Percentiles rank a stretch among this genome's conserved stretches.
Conservation (phyloP, 169 alveolate species). For the Eimeria sp. region DNA sequence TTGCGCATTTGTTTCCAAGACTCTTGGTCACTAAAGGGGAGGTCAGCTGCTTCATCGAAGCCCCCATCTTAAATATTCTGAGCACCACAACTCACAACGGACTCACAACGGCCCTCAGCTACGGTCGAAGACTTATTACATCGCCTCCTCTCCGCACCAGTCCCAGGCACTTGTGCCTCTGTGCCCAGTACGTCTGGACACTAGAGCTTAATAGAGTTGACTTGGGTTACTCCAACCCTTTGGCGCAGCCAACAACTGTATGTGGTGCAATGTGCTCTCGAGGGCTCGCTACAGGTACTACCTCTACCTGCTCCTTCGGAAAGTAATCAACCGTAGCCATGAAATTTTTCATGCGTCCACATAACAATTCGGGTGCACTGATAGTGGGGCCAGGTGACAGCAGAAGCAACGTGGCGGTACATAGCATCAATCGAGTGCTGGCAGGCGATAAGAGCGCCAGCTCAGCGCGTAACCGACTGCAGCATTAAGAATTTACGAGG, state of each 20-base stretch:
- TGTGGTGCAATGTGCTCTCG: too few species aligned
- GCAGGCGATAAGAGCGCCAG: background rate
- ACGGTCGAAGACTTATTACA: background rate
- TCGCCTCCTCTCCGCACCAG: too few species aligned
- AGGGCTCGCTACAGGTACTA: background rate
- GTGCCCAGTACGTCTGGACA: too few species aligned
- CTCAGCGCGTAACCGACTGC: too few species aligned
- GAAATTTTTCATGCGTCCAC: background rate
- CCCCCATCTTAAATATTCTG: background rate
- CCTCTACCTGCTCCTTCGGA: background rate
- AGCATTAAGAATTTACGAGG: background rate
- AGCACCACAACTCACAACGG: background rate
- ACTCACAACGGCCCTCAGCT: too few species aligned
- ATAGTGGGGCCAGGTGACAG: background rate
- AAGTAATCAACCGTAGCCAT: background rate
- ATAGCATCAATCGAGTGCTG: background rate
- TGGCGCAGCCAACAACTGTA: too few species aligned
- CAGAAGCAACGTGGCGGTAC: background rate
- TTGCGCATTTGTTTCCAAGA: background rate
- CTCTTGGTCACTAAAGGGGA: background rate
- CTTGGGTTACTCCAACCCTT: too few species aligned
- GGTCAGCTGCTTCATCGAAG: background rate
- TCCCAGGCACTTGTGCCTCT: too few species aligned
- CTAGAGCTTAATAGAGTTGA: too few species aligned
- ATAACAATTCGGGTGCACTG: background rate